phyloP scores from a whole-genome alignment of 306 rosid genomes.

The Prunus fruticosa region DNA sequence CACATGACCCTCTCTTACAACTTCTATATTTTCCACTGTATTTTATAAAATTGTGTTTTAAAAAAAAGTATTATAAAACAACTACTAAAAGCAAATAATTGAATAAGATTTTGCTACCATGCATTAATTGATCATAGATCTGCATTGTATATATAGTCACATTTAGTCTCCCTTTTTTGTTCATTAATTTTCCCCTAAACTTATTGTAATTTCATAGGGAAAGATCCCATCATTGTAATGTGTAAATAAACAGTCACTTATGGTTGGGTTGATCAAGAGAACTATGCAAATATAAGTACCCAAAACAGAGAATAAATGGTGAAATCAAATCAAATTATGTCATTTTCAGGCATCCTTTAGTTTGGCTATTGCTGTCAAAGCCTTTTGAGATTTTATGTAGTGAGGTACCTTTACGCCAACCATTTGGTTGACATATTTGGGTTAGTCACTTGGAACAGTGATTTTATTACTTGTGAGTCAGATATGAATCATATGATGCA shows the following conservation, averaged over 20 bases:
- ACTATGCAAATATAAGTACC: background rate
- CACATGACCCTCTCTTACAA: background rate
- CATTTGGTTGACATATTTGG: background rate
- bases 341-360: background rate
- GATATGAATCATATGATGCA: conserved; percentile 5
- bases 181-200: background rate
- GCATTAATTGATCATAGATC: background rate
- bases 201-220: background rate
- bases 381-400: background rate
- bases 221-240: background rate
- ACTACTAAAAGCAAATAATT: background rate
- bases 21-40: background rate
- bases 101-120: background rate
- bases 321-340: too few species aligned
- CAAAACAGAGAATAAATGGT: background rate
- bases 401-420: background rate
- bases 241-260: too few species aligned
- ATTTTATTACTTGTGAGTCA: background rate
- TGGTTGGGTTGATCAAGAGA: too few species aligned
- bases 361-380: background rate
- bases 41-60: background rate
- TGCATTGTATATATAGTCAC: background rate
- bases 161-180: background rate
- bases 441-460: background rate
- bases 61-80: background rate